These are phyloP conservation scores for Atkinsonella texensis DNA, from an alignment of 2,329 filamentous ascomycete species.

Conservation along the genomic window DNA sequence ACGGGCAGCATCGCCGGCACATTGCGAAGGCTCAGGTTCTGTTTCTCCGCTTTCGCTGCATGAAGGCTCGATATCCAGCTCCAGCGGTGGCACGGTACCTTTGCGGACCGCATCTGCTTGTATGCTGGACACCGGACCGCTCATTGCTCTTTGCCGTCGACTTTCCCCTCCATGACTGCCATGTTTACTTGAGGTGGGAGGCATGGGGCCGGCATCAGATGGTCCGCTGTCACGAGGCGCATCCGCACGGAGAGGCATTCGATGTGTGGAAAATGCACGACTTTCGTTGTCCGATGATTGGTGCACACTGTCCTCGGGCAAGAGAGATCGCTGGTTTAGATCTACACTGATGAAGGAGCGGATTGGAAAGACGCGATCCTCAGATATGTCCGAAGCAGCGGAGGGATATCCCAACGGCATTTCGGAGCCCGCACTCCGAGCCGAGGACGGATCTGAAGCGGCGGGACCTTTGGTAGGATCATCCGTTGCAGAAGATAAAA, in stretches of 20 bases:
- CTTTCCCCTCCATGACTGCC: slow-evolving; percentile 1
- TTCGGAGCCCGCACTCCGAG: slow-evolving; percentile 31
- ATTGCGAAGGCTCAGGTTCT: background rate
- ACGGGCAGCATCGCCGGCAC: background rate
- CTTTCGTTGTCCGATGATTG: slow-evolving; percentile 20
- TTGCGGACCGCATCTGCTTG: slow-evolving; percentile 31
- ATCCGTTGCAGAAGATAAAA: background rate
- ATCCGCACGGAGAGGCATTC: slow-evolving; percentile 19
- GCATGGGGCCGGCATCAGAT: slow-evolving; percentile 15
- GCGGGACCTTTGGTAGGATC: background rate
- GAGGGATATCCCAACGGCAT: slow-evolving; percentile 23
- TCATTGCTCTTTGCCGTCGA: slow-evolving; percentile 23
- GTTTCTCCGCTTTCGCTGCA: slow-evolving; percentile 20
- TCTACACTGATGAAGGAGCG: slow-evolving; percentile 67
- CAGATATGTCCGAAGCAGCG: slow-evolving; percentile 23
- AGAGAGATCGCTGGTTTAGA: slow-evolving; percentile 29
- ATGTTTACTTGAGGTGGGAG: slow-evolving; percentile 8
- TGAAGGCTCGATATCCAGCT: slow-evolving; percentile 20
- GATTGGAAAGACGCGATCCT: slow-evolving; percentile 66
- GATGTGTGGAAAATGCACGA: slow-evolving; percentile 18
- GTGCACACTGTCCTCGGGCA: slow-evolving; percentile 27
- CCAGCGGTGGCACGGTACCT: slow-evolving; percentile 21
- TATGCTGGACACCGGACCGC: slow-evolving; percentile 31
- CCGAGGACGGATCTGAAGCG: slow-evolving; percentile 21
- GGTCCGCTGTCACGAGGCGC: slow-evolving; percentile 15